Evolutionary conservation across 1,139 yeast species (phyloP).

Genomic region (Hyphopichia pseudoburtonii): DNA sequence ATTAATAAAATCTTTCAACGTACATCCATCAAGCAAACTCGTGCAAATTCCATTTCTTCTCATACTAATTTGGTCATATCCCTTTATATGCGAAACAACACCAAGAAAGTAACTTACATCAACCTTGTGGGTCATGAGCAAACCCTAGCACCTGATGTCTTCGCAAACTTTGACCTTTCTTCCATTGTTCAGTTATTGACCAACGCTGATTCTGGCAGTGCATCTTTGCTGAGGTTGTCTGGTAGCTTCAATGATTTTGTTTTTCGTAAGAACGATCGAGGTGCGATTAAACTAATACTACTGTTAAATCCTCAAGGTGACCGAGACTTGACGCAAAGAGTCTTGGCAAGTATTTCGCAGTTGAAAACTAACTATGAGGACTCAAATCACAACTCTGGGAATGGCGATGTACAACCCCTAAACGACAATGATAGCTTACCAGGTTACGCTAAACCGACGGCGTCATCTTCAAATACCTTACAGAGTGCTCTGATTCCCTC

Average conservation of each 20-base stretch:
- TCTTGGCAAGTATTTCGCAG: too few relatives aligned
- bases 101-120: conserved; percentile 21
- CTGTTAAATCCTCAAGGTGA: conserved; percentile 31
- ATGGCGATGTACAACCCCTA: too few relatives aligned
- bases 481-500: too few relatives aligned
- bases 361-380: too few relatives aligned
- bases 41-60: conserved; percentile 20
- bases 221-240: conserved; percentile 19
- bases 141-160: conserved; percentile 17
- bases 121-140: conserved; percentile 36
- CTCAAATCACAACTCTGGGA: too few relatives aligned
- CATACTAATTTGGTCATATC: conserved; percentile 30
- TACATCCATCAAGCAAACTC: conserved; percentile 21
- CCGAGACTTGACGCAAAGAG: too few relatives aligned
- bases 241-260: conserved; percentile 30
- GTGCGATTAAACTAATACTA: conserved; percentile 23
- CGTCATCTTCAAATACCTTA: conserved; percentile 21
- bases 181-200: conserved; percentile 29
- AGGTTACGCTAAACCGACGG: conserved; percentile 34
- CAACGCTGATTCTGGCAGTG: conserved; percentile 9
- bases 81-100: conserved; percentile 17
- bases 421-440: conserved; percentile 17
- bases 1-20: conserved; percentile 18
- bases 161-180: conserved; percentile 30
- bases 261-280: conserved; percentile 15